Conservation (phyloP, 352 stramenopile genomes). For the Plasmopara muralis region DNA sequence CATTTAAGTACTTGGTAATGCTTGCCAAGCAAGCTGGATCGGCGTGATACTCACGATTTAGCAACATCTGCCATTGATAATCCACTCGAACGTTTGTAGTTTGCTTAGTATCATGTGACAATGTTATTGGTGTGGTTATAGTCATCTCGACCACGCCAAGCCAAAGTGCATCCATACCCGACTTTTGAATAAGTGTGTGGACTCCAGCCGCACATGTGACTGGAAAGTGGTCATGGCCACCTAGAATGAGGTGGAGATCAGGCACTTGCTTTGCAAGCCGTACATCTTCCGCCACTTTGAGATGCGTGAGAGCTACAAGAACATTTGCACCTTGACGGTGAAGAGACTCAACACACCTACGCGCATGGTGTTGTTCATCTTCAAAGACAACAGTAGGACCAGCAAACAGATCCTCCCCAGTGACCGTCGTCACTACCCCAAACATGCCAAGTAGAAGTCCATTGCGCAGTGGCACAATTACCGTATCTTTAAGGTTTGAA, state of each 20-base stretch:
- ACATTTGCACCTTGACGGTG: constrained; percentile 41
- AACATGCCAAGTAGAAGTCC: constrained; percentile 46
- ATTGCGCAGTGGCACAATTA: constrained; percentile 29
- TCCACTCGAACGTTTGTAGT: constrained; percentile 10
- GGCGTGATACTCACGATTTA: constrained; percentile 43
- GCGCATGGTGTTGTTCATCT: constrained; percentile 35
- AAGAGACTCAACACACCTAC: constrained; percentile 47
- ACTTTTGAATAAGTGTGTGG: constrained; percentile 79
- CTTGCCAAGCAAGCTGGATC: constrained; percentile 40
- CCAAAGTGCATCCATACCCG: constrained; percentile 77
- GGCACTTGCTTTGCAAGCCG: constrained; percentile 44
- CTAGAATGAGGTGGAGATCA: constrained; percentile 78
- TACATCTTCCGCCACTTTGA: constrained; percentile 57
- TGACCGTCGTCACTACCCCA: constrained; percentile 50
- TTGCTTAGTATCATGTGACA: neutral
- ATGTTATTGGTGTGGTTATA: constrained; percentile 19
- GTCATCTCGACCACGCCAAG: constrained; percentile 63
- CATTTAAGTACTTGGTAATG: constrained; percentile 33
- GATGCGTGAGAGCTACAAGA: constrained; percentile 78
- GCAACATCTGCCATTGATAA: constrained; percentile 70
- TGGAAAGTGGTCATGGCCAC: constrained; percentile 86
- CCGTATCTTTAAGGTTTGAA: constrained; percentile 31
- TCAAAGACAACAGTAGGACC: constrained; percentile 47
- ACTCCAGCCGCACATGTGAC: constrained; percentile 46
- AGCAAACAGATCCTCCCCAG: constrained; percentile 42